These are phyloP conservation scores for Talaromyces trachyspermus DNA, from an alignment of 495 filamentous ascomycete species.

Conservation along the genomic window DNA sequence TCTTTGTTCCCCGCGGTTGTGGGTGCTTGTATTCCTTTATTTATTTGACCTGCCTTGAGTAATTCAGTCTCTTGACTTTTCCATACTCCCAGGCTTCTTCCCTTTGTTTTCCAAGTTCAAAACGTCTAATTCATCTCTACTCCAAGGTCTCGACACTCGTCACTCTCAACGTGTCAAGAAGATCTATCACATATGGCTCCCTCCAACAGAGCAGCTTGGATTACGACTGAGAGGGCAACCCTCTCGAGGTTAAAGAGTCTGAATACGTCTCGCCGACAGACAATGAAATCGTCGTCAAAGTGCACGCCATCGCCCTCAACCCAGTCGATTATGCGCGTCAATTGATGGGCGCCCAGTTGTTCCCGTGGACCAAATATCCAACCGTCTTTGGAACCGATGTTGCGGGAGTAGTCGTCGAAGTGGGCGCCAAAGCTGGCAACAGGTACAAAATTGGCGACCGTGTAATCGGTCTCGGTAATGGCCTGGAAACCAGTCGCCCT, in stretches of 20 bases:
- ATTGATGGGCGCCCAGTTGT: conserved; percentile 1
- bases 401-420: conserved; percentile 31
- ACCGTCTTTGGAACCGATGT: conserved; percentile 32
- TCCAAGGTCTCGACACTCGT: no score
- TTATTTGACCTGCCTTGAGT: background rate
- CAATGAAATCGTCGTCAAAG: conserved; percentile 30
- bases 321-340: conserved; percentile 28
- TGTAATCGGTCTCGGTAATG: conserved; percentile 26
- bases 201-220: conserved; percentile 34
- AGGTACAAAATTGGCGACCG: conserved; percentile 34
- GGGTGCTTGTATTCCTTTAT: background rate
- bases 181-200: conserved; percentile 9
- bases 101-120: no score
- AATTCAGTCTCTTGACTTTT: background rate
- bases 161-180: no score
- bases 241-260: conserved; percentile 27
- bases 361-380: conserved; percentile 11
- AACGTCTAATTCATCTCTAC: no score
- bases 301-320: conserved; percentile 38
- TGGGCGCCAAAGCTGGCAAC: conserved; percentile 21
- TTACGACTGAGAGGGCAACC: conserved; percentile 16
- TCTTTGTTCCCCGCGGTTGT: background rate
- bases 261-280: conserved; percentile 21
- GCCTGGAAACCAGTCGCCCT: conserved; percentile 6
- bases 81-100: background rate